These are phyloP conservation scores for Colletotrichum falcatum DNA, from an alignment of 2,329 filamentous ascomycete species.

Conservation along the genomic window DNA sequence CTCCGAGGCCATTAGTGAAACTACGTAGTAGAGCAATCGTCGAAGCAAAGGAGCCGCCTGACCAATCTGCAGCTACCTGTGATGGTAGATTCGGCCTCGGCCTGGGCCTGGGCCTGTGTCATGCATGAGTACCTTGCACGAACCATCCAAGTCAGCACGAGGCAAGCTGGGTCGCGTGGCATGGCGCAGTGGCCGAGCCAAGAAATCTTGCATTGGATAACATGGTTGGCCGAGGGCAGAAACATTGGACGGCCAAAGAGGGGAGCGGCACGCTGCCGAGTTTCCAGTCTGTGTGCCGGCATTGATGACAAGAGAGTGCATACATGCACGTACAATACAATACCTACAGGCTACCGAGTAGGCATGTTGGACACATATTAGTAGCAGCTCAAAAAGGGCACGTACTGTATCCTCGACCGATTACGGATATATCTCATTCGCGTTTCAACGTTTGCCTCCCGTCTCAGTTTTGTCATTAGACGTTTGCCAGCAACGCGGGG, in stretches of 20 bases:
- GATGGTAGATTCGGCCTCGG: slow-evolving; percentile 13
- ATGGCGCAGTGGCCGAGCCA: too few relatives aligned
- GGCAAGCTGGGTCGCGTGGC: too few relatives aligned
- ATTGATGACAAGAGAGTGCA: background rate
- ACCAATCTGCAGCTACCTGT: background rate
- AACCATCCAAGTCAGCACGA: slow-evolving; percentile 9
- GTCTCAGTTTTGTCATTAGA: slow-evolving; percentile 28
- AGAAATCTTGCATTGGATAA: too few relatives aligned
- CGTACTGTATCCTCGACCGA: slow-evolving; percentile 7
- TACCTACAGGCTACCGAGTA: too few relatives aligned
- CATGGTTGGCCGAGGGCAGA: background rate
- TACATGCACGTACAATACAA: too few relatives aligned
- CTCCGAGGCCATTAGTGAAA: too few relatives aligned
- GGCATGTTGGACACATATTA: too few relatives aligned
- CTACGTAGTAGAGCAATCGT: slow-evolving; percentile 21
- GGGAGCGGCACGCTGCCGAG: slow-evolving; percentile 36
- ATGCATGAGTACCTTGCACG: slow-evolving; percentile 31
- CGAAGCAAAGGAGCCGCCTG: slow-evolving; percentile 26
- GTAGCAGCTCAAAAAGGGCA: background rate
- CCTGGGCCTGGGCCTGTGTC: too few relatives aligned
- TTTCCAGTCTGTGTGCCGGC: slow-evolving; percentile 10
- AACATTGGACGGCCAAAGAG: background rate
- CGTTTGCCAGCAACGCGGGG: background rate
- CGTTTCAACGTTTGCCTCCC: slow-evolving; percentile 27
- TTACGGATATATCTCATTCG: slow-evolving; percentile 15